Evolutionary conservation across 1,284 basidiomycete genomes (phyloP).

Genomic region (Meripilus lineatus): DNA sequence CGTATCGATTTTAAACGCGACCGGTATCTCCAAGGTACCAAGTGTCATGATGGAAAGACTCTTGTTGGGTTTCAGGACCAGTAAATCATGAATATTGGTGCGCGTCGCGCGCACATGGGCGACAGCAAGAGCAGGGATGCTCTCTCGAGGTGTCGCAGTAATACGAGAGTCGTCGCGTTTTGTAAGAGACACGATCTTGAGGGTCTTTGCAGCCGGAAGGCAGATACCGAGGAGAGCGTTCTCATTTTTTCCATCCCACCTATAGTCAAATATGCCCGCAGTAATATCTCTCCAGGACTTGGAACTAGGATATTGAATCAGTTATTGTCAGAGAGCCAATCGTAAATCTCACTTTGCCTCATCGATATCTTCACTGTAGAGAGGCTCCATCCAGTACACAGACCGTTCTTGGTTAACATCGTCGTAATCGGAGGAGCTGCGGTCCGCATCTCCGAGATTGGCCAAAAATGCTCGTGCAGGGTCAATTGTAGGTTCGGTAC

Average conservation of each 20-base stretch:
- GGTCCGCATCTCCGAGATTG: too few species aligned
- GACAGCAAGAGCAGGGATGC: too few species aligned
- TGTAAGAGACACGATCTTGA: constrained; percentile 47
- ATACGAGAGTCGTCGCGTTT: constrained; percentile 35
- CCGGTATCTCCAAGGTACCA: constrained; percentile 46
- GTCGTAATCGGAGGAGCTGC: too few species aligned
- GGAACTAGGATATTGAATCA: too few species aligned
- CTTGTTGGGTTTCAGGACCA: constrained; percentile 55
- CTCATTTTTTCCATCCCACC: constrained; percentile 50
- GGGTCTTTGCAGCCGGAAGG: constrained; percentile 39
- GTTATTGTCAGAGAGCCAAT: too few species aligned
- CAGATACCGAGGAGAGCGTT: constrained; percentile 56
- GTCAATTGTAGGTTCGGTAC: too few species aligned
- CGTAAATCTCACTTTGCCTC: constrained; percentile 49
- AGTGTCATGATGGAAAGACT: constrained; percentile 55
- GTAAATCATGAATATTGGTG: constrained; percentile 57
- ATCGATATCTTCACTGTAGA: constrained; percentile 47
- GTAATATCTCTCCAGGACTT: constrained; percentile 46
- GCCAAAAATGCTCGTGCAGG: too few species aligned
- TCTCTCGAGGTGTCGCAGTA: too few species aligned
- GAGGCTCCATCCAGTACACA: constrained; percentile 64
- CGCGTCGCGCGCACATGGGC: constrained; percentile 61
- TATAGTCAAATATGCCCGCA: constrained; percentile 58
- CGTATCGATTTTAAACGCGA: constrained; percentile 22
- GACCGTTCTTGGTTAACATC: too few species aligned